Conservation (phyloP, 2,329 filamentous ascomycete genomes). For the Furcasterigmium furcatum region DNA sequence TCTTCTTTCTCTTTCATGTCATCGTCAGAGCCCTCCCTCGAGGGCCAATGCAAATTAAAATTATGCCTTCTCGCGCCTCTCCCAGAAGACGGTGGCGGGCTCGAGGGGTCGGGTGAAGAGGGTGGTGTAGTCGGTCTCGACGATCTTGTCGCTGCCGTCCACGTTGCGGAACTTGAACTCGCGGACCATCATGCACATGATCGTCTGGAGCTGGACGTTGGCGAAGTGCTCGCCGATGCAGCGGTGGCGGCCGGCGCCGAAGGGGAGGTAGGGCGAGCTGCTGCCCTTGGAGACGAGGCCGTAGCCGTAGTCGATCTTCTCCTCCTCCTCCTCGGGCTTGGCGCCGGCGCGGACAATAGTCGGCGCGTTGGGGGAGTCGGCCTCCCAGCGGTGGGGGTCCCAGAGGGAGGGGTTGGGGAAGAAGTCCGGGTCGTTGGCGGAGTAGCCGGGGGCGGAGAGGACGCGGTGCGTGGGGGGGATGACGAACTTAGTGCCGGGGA, state of each 20-base stretch:
- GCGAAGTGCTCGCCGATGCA: conserved; percentile 98
- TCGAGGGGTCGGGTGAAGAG: conserved; percentile 72
- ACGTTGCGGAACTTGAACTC: conserved; percentile 76
- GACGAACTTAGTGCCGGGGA: conserved; percentile 78
- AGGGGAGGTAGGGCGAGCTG: conserved; percentile 86
- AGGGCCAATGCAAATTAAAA: too few species aligned
- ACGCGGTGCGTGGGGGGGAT: conserved; percentile 79
- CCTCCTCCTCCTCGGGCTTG: conserved; percentile 53
- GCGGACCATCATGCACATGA: conserved; percentile 73
- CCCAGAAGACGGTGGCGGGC: conserved; percentile 72
- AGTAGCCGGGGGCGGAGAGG: conserved; percentile 81
- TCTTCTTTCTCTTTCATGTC: too few species aligned
- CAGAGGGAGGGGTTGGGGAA: conserved; percentile 82
- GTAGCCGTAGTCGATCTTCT: conserved; percentile 90
- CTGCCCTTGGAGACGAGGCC: conserved; percentile 90
- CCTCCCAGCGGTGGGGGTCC: conserved; percentile 91
- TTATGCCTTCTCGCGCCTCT: conserved; percentile 53
- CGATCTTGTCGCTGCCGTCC: conserved; percentile 65
- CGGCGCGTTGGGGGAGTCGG: conserved; percentile 54
- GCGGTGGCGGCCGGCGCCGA: conserved; percentile 87
- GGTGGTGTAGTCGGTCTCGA: conserved; percentile 66
- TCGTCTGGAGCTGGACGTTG: conserved; percentile 86
- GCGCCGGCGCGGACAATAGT: conserved; percentile 39
- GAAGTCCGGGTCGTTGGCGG: conserved; percentile 65
- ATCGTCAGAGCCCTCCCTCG: too few species aligned